Base-by-base conservation (phyloP, 306 rosid genomes). In the Sechiopsis laciniata region DNA sequence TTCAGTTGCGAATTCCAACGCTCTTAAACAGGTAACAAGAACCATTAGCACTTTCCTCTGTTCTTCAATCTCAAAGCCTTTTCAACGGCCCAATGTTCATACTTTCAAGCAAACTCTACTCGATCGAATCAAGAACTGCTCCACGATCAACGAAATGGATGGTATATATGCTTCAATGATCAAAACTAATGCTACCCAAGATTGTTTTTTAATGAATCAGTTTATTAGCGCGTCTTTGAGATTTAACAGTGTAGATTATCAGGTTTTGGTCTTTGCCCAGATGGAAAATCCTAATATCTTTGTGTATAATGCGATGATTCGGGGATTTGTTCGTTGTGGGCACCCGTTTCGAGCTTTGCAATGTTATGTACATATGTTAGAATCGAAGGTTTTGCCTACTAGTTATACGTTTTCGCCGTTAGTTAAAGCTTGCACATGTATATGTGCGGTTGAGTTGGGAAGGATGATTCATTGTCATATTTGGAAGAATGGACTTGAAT, bases 341-440 rank as follows among this genome's bases (percentile, higher is more conserved):
- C 70, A 52, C 66, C 77, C 88, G 3, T 19, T 75, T 62, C 77
- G 67, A 20, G 91, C 93, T 77, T 72, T 88, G 19, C 59, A 65
- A 7, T 81, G 76, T 73, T 92, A 83, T 68, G 64, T 72, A 2
- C 73, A 71, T 10, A 83, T 90, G 96, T 71, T 84, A 65, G 76
- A 75, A 67, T 74, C 71, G 59, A 11, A 58, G 29, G 73, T 84
- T 78, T 69, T 74, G 45, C 93, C 96, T 5, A 83, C 86, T 0
- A 92, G 96, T 60, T 92, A 92, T 58, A 87, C 93, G 0, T 90
- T 88, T 77, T 84, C 91, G 0, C 86, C 87, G 17, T 61, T 92
- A 48, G 60, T 90, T 75, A 90, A 86, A 76, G 89, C 88, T 21
- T 90, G 93, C 77, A 76, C 84, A 13, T 75, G 72, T 22, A 32